A percentile compares a stretch with the other conserved stretches of the same genome.
Evolutionary conservation across 2,329 filamentous ascomycete species (phyloP).

Genomic region (Talaromyces sp.): DNA sequence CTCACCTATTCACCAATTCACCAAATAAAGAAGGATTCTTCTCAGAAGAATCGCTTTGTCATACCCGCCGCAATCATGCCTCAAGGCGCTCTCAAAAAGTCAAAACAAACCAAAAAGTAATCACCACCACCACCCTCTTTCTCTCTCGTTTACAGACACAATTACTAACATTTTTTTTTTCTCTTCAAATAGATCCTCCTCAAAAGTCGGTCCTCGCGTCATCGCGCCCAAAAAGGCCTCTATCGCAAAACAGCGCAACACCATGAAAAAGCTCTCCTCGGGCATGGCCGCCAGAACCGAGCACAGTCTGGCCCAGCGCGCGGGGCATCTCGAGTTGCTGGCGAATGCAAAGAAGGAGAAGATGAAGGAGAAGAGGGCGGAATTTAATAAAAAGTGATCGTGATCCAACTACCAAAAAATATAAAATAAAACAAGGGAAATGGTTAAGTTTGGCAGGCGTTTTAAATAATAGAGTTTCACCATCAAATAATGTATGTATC

Average conservation of each 20-base stretch:
- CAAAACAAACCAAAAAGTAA: slow-evolving; percentile 9
- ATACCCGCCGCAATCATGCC: slow-evolving; percentile 8
- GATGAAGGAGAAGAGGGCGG: slow-evolving; percentile 30
- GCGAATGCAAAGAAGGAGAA: slow-evolving; percentile 61
- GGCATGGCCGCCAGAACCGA: slow-evolving; percentile 65
- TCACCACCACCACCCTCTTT: no score
- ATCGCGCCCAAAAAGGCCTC: slow-evolving; percentile 64
- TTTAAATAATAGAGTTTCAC: not conserved
- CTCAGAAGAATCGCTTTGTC: not conserved
- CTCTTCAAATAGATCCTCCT: not conserved
- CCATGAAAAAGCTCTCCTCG: slow-evolving; percentile 59
- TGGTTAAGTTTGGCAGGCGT: not conserved
- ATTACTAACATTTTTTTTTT: not conserved
- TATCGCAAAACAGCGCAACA: slow-evolving; percentile 57
- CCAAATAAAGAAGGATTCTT: not conserved
- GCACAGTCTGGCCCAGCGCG: slow-evolving; percentile 59
- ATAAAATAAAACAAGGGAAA: not conserved
- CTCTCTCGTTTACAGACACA: no score
- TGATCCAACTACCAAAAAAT: no score
- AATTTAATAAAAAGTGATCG: slow-evolving; percentile 12
- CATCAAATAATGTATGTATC: not conserved
- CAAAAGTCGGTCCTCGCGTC: slow-evolving; percentile 56
- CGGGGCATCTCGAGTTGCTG: slow-evolving; percentile 66
- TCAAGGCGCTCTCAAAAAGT: slow-evolving; percentile 12
- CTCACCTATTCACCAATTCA: no score